Evolutionary conservation across 2,329 filamentous ascomycete genomes (phyloP).

Genomic region (Magnaporthiopsis rhizophila): DNA sequence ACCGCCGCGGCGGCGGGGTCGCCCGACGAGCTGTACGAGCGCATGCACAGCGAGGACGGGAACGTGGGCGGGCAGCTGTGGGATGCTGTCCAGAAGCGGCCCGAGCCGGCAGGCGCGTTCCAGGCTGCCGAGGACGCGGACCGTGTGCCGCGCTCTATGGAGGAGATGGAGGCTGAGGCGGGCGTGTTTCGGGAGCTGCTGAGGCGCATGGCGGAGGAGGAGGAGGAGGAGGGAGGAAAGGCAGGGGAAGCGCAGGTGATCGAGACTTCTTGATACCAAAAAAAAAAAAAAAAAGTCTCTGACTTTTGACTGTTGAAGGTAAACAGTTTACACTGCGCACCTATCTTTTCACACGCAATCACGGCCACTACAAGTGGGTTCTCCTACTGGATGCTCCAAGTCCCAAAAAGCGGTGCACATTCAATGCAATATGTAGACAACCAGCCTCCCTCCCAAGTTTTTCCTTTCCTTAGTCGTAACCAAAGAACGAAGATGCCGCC

Average conservation of each 20-base stretch:
- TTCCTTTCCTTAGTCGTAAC: too few relatives aligned
- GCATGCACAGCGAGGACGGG: slow-evolving; percentile 77
- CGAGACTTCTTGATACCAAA: background rate
- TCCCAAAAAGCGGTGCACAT: too few relatives aligned
- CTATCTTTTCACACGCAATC: too few relatives aligned
- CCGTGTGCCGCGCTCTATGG: slow-evolving; percentile 56
- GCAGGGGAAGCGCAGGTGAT: background rate
- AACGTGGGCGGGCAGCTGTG: slow-evolving; percentile 67
- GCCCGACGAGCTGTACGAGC: slow-evolving; percentile 71
- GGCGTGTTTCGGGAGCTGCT: slow-evolving; percentile 50
- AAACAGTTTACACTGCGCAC: background rate
- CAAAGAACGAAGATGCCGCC: too few relatives aligned
- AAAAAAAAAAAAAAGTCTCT: too few relatives aligned
- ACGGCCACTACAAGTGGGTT: too few relatives aligned
- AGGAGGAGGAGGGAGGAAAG: background rate
- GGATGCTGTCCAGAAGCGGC: slow-evolving; percentile 33
- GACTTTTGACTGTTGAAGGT: background rate
- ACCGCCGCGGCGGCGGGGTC: slow-evolving; percentile 28
- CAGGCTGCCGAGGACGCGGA: slow-evolving; percentile 64
- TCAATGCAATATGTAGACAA: too few relatives aligned
- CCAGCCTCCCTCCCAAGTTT: too few relatives aligned
- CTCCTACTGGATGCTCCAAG: too few relatives aligned
- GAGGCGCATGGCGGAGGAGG: slow-evolving; percentile 29
- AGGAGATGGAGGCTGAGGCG: slow-evolving; percentile 77
- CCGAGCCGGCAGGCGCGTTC: slow-evolving; percentile 49